Base-by-base conservation (phyloP, 305 asterid genomes). In the Solanum hybrid region DNA sequence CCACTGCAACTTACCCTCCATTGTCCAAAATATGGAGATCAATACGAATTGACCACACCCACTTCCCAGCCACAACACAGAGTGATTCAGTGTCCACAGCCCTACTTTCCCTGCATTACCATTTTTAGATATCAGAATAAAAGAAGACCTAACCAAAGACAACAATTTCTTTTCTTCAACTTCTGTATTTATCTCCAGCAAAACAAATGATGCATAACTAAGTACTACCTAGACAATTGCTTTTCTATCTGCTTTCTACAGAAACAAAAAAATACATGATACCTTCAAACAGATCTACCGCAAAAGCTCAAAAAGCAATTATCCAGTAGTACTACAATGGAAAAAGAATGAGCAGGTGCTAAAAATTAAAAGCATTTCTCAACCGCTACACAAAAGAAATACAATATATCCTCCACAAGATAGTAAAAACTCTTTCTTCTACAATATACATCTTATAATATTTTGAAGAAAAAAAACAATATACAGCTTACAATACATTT, bases 21-120 rank as follows among this genome's bases (percentile, higher is more conserved):
- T 97, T 96, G 94, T 97, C 99, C 86, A 97, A 86, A 90, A 97
- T 94, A 90, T 97, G 98, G 78, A 96, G 97, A 95, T 96, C 99
- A 35, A 97, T 90, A 56, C 98, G 98, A 90, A 97, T 92, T 71
- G 99, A 94, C 99, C 99, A 97, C 34, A 94, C 99, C 96, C 94
- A 94, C 93, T 97, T 97, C 90, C 98, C 99, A 0, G 99, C 94
- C 89, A 95, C 94, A 92, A 97, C 95, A 94, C 99, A 96, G 34
- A 97, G 96, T 80, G 99, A 94, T 94, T 97, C 99, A 86, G 96
- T 97, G 91, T 97, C 99, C 42, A 97, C 95, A 34, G 99, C 99
- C 92, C 98, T 94, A 94, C 99, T 97, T 91, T 96, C 99, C 94
- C 99, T 97, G 95, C 90, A 92, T 91, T 19, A 72, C 88, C 80